These are phyloP conservation scores for Thielaviopsis musarum DNA, from an alignment of 2,329 filamentous ascomycete species.

Conservation along the genomic window DNA sequence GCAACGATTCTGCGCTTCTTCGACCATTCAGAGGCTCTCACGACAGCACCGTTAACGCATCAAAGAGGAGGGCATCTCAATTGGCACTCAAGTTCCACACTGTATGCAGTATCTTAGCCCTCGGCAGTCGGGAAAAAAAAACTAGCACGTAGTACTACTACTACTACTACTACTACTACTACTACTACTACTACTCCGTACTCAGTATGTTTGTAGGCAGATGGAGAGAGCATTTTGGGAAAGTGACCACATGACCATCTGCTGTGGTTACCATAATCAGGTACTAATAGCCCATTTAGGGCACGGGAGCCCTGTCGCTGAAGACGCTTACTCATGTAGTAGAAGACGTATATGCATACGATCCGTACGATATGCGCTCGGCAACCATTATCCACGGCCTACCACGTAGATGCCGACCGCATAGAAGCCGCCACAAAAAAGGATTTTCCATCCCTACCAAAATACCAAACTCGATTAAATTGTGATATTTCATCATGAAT, in stretches of 20 bases:
- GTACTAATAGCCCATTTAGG: too few relatives aligned
- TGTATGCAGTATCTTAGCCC: background rate
- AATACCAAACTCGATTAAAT: background rate
- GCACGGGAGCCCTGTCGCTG: too few relatives aligned
- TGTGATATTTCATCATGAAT: background rate
- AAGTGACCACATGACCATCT: background rate
- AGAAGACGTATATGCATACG: too few relatives aligned
- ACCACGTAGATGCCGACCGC: too few relatives aligned
- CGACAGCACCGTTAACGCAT: background rate
- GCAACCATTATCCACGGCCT: too few relatives aligned
- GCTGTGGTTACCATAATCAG: background rate
- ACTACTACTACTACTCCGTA: too few relatives aligned
- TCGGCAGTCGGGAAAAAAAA: too few relatives aligned
- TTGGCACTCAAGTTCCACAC: background rate
- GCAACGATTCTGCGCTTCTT: background rate
- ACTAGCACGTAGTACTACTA: too few relatives aligned
- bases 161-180: too few relatives aligned
- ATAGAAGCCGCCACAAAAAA: background rate
- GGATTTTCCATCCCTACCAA: background rate
- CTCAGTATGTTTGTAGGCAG: background rate
- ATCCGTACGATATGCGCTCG: too few relatives aligned
- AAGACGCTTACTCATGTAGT: too few relatives aligned
- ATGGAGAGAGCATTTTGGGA: background rate
- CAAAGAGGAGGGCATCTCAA: background rate
- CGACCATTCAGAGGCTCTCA: background rate